Evolutionary conservation across 192 early-diverging fungal species (phyloP), one percentile per base, ranked within the genome.

Genomic region (Backusella parvicylindrica): DNA sequence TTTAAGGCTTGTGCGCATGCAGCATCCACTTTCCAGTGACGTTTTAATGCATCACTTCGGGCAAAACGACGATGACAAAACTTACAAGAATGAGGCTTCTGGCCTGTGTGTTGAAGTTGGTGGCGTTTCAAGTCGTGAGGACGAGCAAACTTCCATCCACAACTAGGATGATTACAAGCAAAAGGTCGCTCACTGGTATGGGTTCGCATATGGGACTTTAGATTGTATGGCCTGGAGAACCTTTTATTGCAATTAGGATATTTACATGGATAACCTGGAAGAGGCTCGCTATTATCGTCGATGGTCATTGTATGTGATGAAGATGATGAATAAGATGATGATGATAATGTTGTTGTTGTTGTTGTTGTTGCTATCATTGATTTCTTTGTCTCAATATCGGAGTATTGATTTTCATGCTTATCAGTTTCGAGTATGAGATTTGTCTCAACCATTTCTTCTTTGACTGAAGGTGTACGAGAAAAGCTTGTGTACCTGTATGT

Each of bases 121-220:
- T 95, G 93, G 12, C 93, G 85, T 67, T 91, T 91, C n/a, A 92
- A 80, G 67, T 94, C 92, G 66, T 92, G 91, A 79, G 92, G 87
- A 23, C 92, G 87, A 37, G 88, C 88, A 77, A 94, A 94, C 32
- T 68, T 67, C 75, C 75, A 76, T 16, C n/a, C 79, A 79, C 95
- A 97, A 6, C 38, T 32, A 3, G 26, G 38, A 68, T 75, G 47
- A 9, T 43, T 83, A 68, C 95, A 98, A 21, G 78, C 78, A 79
- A 84, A 92, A 43, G 93, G 93, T 6, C 92, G 89, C 63, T 89
- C 88, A 28, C 89, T 87, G 66, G 90, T 89, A 76, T 94, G 93
- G 0, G 91, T 92, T 30, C 89, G 80, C 33, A 87, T 87, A 64
- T 94, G 93, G 16, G 92, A 93, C 69, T 88, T 92, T 12, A 94